These are phyloP conservation scores for Saccharomycopsis javanensis DNA, from an alignment of 805 yeast species.

Conservation along the genomic window DNA sequence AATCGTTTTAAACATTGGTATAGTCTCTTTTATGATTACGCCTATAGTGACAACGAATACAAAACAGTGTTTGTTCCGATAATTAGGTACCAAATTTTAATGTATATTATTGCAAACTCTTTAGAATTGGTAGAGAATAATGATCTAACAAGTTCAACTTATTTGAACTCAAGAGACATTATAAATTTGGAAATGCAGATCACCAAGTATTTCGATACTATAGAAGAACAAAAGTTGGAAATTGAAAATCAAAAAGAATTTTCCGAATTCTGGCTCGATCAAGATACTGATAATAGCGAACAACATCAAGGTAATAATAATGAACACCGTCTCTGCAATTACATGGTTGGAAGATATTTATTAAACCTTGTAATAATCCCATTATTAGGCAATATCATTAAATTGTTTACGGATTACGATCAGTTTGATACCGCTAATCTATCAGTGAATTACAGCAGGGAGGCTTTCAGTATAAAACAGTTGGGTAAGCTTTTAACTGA, in stretches of 20 bases:
- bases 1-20: background rate
- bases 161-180: background rate
- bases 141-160: background rate
- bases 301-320: background rate
- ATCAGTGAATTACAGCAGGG: background rate
- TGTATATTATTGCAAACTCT: background rate
- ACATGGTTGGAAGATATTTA: background rate
- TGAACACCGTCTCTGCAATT: background rate
- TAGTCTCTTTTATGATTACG: background rate
- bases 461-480: background rate
- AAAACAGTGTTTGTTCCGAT: background rate
- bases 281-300: background rate
- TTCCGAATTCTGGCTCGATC: background rate
- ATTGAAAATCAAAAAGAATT: background rate
- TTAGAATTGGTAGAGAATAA: background rate
- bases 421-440: background rate
- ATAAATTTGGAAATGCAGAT: background rate
- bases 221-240: background rate
- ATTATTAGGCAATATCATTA: background rate
- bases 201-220: background rate
- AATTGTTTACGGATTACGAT: background rate
- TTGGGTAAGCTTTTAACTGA: background rate
- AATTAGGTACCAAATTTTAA: background rate
- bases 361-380: background rate
- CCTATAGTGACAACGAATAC: background rate